Evolutionary conservation across 805 yeast genomes (phyloP).

Genomic region (Cyberlindnera maclurae): DNA sequence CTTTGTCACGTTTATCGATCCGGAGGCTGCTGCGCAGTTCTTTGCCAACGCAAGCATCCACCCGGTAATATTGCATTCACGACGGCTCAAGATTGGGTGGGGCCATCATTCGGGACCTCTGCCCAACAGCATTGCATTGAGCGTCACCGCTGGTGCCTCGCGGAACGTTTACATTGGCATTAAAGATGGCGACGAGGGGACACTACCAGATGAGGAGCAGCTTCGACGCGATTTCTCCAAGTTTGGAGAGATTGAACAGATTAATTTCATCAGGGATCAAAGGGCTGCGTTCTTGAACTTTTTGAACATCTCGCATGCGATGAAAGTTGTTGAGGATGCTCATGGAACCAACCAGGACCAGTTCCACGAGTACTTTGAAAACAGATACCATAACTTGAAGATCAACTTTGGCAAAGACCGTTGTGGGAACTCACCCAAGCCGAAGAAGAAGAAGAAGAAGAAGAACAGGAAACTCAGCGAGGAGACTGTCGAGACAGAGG

Average conservation of each 20-base stretch:
- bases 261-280: conserved; percentile 60
- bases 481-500: neutral
- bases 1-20: conserved; percentile 62
- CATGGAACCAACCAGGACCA: conserved; percentile 30
- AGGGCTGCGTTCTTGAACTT: conserved; percentile 75
- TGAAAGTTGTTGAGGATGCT: conserved; percentile 54
- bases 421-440: conserved; percentile 68
- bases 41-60: conserved; percentile 52
- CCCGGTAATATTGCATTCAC: conserved; percentile 54
- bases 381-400: conserved; percentile 45
- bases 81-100: conserved; percentile 64
- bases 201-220: conserved; percentile 39
- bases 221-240: conserved; percentile 52
- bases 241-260: conserved; percentile 72
- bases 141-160: conserved; percentile 68
- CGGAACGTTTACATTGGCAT: conserved; percentile 72
- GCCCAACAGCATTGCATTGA: conserved; percentile 45
- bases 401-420: conserved; percentile 73
- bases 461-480: neutral
- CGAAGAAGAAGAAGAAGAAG: conserved; percentile 28
- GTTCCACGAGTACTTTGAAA: conserved; percentile 33
- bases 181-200: conserved; percentile 23
- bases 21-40: conserved; percentile 59
- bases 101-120: conserved; percentile 59
- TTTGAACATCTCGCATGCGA: conserved; percentile 54